Conservation (phyloP, 306 rosid genomes). For the Phaseolus lunatus region DNA sequence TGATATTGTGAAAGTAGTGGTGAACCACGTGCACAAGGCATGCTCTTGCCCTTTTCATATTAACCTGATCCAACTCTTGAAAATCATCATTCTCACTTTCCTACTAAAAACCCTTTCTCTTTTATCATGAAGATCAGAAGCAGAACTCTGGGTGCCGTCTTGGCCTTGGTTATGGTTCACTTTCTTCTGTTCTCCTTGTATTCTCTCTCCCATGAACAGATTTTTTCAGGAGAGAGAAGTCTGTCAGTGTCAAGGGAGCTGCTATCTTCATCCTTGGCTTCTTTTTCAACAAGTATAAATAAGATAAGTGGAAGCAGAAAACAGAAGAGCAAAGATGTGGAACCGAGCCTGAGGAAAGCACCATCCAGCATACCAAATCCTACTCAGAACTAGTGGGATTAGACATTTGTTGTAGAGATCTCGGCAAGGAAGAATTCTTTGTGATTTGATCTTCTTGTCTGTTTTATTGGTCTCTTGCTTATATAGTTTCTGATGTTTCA, state of each 20-base stretch:
- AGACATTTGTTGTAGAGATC: constrained; percentile 11
- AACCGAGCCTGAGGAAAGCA: constrained; percentile 56
- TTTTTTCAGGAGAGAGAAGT: constrained; percentile 48
- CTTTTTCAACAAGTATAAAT: constrained; percentile 43
- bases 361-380: constrained; percentile 73
- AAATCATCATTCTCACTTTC: constrained; percentile 31
- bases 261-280: constrained; percentile 48
- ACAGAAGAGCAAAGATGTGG: constrained; percentile 62
- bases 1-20: constrained; percentile 43
- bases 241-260: constrained; percentile 62
- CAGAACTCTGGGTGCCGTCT: constrained; percentile 49
- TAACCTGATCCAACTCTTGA: constrained; percentile 54
- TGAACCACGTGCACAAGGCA: constrained; percentile 66
- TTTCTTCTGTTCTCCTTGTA: constrained; percentile 54
- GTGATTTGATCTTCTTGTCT: constrained; percentile 27
- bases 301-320: constrained; percentile 50
- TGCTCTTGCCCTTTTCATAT: constrained; percentile 49
- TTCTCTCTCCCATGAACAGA: constrained; percentile 46
- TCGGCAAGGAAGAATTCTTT: constrained; percentile 21
- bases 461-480: constrained; percentile 23
- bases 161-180: constrained; percentile 55
- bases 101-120: constrained; percentile 31
- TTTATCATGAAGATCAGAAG: constrained; percentile 50
- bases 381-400: constrained; percentile 62
- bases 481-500: constrained; percentile 33